These are phyloP conservation scores for Brassica nigra DNA, from an alignment of 345 rosid genomes.

Conservation along the genomic window DNA sequence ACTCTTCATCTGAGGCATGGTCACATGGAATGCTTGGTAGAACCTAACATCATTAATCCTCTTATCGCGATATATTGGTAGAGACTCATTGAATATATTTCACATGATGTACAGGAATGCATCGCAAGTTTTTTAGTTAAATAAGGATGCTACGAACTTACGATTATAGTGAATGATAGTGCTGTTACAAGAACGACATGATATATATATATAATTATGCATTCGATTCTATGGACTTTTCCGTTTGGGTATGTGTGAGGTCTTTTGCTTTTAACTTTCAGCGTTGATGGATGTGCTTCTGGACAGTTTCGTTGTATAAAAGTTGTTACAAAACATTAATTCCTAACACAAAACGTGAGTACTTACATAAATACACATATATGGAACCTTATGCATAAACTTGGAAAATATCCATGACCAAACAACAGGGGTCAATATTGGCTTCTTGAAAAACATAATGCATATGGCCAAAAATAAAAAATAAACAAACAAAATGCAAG, in stretches of 20 bases:
- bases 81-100: not conserved
- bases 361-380: not conserved
- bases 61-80: not conserved
- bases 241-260: too few relatives aligned
- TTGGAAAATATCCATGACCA: conserved; percentile 11
- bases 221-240: too few relatives aligned
- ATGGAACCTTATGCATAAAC: not conserved
- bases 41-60: not conserved
- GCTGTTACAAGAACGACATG: too few relatives aligned
- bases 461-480: not conserved
- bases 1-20: not conserved
- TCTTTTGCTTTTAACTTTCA: too few relatives aligned
- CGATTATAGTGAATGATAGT: too few relatives aligned
- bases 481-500: conserved; percentile 16
- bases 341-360: conserved; percentile 2
- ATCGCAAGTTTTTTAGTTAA: not conserved
- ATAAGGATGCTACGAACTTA: too few relatives aligned
- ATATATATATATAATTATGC: too few relatives aligned
- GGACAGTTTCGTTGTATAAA: not conserved
- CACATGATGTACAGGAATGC: not conserved
- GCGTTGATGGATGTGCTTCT: too few relatives aligned
- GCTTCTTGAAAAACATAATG: conserved; percentile 20
- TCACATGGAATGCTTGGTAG: not conserved
- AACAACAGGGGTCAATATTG: conserved; percentile 25
- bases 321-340: not conserved